Evolutionary conservation across 2,329 filamentous ascomycete species (phyloP).

Genomic region (Arthroderma uncinatum): DNA sequence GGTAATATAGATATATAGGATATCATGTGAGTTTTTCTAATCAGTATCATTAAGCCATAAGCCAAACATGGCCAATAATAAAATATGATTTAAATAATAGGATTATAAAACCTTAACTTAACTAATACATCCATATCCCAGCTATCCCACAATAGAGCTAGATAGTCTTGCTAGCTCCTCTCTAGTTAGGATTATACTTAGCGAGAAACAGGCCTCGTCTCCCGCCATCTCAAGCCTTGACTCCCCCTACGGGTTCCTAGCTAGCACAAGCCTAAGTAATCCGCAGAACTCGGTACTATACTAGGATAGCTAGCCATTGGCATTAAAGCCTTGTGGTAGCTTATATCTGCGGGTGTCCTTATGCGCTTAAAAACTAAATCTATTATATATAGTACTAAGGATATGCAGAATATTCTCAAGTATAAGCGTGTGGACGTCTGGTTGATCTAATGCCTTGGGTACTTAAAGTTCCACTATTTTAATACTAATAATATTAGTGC

Average conservation of each 20-base stretch:
- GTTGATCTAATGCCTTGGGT: conserved; percentile 15
- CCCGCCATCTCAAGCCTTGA: neutral
- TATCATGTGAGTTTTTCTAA: no score
- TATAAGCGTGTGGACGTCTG: conserved; percentile 18
- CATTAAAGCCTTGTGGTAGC: neutral
- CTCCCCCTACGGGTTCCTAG: neutral
- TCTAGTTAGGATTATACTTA: neutral
- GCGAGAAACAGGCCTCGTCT: neutral
- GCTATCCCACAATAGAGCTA: no score
- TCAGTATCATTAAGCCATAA: no score
- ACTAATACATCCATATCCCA: no score
- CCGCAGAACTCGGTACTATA: neutral
- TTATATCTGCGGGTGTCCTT: neutral
- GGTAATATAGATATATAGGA: no score
- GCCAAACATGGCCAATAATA: no score
- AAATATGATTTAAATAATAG: no score
- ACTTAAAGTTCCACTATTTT: conserved; percentile 25
- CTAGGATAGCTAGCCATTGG: neutral
- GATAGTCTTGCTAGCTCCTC: neutral
- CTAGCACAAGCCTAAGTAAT: neutral
- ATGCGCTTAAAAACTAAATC: conserved; percentile 13
- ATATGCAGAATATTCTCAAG: conserved; percentile 28
- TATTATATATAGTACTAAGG: conserved; percentile 27
- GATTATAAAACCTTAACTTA: no score
- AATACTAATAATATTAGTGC: conserved; percentile 20